Percentiles rank a stretch among this genome's conserved stretches.
Evolutionary conservation across 2,329 filamentous ascomycete genomes (phyloP).

Genomic region (Ophiostoma angusticollis): DNA sequence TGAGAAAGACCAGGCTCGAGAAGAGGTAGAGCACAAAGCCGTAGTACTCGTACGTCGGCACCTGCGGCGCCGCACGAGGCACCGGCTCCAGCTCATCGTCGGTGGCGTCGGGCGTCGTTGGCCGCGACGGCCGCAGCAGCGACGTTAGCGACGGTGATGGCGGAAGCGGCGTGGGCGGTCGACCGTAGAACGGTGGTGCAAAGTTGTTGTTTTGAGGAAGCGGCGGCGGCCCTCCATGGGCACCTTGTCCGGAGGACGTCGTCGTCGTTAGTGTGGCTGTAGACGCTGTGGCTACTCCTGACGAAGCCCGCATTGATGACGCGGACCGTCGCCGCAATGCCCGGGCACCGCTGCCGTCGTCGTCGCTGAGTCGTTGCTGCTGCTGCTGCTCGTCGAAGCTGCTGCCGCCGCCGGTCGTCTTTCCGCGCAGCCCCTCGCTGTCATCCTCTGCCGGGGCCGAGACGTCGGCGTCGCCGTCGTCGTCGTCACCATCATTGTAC

Average conservation of each 20-base stretch:
- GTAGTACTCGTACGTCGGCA: constrained; percentile 99
- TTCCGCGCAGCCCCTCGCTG: too few species aligned
- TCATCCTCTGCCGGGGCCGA: constrained; percentile 19
- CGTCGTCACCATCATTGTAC: constrained; percentile 14
- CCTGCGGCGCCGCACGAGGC: constrained; percentile 76
- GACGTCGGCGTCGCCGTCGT: constrained; percentile 18
- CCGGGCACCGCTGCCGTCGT: too few species aligned
- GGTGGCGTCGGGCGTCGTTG: constrained; percentile 82
- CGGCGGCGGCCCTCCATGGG: constrained; percentile 28
- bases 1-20: constrained; percentile 66
- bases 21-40: constrained; percentile 95
- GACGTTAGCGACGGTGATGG: constrained; percentile 88
- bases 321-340: too few species aligned
- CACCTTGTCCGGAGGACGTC: too few species aligned
- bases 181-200: constrained; percentile 86
- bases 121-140: constrained; percentile 77
- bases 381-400: too few species aligned
- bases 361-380: too few species aligned
- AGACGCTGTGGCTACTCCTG: too few species aligned
- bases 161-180: constrained; percentile 86
- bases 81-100: constrained; percentile 73
- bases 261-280: too few species aligned
- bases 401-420: constrained; percentile 16
- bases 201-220: constrained; percentile 41
- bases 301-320: too few species aligned